phyloP scores from a whole-genome alignment of 805 yeast species.

The Pichia rugopelliculosa region DNA sequence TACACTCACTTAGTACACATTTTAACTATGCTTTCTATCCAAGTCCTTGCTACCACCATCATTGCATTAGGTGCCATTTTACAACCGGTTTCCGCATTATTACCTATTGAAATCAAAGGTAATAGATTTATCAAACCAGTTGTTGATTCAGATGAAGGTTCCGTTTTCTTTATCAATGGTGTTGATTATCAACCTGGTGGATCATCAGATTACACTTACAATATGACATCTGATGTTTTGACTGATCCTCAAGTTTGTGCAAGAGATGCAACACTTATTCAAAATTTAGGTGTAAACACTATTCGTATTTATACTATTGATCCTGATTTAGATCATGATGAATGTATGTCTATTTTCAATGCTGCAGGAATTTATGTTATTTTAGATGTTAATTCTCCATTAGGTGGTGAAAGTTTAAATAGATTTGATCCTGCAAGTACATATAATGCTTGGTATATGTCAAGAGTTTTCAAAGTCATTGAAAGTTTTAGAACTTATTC shows the following conservation, averaged over 20 bases:
- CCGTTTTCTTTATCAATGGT: constrained; percentile 74
- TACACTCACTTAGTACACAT: neutral
- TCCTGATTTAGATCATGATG: constrained; percentile 81
- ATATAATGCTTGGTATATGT: constrained; percentile 62
- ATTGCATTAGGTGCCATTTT: constrained; percentile 10
- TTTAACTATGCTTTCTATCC: neutral
- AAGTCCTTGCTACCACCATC: constrained; percentile 1
- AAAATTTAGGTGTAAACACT: constrained; percentile 73
- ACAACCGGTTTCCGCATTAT: constrained; percentile 33
- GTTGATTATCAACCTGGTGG: constrained; percentile 95
- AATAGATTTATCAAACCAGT: constrained; percentile 54
- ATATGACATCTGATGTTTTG: constrained; percentile 49
- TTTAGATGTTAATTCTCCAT: constrained; percentile 78
- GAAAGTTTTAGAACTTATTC: constrained; percentile 81
- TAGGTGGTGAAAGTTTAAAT: constrained; percentile 55
- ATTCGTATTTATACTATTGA: constrained; percentile 76
- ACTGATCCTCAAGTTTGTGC: constrained; percentile 63
- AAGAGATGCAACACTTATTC: constrained; percentile 73
- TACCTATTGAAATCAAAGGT: constrained; percentile 51
- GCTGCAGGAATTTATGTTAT: constrained; percentile 88
- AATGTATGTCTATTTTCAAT: constrained; percentile 83
- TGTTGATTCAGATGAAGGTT: constrained; percentile 31
- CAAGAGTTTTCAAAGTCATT: constrained; percentile 75
- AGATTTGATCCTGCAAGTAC: constrained; percentile 65
- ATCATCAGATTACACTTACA: constrained; percentile 49